A percentile compares a stretch with the other conserved stretches of the same genome.
phyloP scores from a whole-genome alignment of 1,139 yeast genomes.

The Meyerozyma smithsonii region DNA sequence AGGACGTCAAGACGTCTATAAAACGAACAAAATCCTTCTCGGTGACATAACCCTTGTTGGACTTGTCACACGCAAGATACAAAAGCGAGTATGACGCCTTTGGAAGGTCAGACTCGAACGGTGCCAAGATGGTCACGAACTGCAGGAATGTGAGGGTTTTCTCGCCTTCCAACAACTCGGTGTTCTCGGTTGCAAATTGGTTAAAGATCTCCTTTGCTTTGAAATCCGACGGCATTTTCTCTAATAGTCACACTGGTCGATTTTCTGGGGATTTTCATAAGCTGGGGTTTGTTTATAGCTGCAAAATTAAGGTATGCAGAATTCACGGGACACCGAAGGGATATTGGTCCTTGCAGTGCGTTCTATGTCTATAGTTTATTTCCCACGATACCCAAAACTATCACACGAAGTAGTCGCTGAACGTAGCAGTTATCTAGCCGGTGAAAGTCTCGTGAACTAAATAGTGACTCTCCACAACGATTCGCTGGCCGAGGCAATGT shows the following conservation, averaged over 20 bases:
- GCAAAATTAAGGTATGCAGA: neutral
- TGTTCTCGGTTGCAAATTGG: constrained; percentile 33
- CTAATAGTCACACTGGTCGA: neutral
- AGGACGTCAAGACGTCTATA: constrained; percentile 48
- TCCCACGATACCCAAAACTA: neutral
- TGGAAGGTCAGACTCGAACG: constrained; percentile 40
- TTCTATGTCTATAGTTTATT: constrained; percentile 1
- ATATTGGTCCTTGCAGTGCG: neutral
- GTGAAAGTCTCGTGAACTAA: constrained; percentile 3
- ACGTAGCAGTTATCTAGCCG: neutral
- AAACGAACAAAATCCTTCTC: constrained; percentile 59
- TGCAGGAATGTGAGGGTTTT: constrained; percentile 30
- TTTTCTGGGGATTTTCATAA: neutral
- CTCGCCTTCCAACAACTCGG: constrained; percentile 14
- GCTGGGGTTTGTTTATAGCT: neutral
- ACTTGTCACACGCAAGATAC: constrained; percentile 60
- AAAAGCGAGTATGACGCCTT: constrained; percentile 43
- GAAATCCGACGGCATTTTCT: constrained; percentile 15
- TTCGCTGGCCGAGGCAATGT: constrained; percentile 2
- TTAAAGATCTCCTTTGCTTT: constrained; percentile 38
- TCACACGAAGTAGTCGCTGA: neutral
- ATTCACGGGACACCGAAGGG: neutral
- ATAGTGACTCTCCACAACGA: constrained; percentile 3
- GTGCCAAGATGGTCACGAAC: constrained; percentile 38
- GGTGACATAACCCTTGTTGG: constrained; percentile 57